A percentile compares a stretch with the other conserved stretches of the same genome.
Evolutionary conservation across 148 eudicot genomes (phyloP).

Genomic region (Diospyros lotus): DNA sequence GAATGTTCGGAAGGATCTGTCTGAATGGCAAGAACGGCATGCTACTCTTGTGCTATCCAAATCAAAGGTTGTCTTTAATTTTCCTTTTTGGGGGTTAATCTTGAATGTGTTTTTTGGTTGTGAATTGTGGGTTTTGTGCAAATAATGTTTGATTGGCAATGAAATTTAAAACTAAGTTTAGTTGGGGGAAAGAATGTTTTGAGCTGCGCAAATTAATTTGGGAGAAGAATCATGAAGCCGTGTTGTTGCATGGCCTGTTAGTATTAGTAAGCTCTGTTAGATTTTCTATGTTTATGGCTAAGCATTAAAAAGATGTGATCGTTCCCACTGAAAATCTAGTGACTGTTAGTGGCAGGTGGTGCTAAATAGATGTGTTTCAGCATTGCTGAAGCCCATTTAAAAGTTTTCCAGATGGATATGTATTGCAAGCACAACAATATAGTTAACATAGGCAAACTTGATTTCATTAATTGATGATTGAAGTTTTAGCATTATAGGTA

Average conservation of each 20-base stretch:
- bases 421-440: background rate
- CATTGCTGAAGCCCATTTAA: background rate
- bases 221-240: background rate
- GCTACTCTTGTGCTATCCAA: slow-evolving; percentile 69
- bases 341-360: background rate
- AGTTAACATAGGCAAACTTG: background rate
- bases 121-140: background rate
- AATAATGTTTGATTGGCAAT: background rate
- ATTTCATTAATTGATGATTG: background rate
- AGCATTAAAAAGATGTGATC: background rate
- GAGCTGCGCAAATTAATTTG: background rate
- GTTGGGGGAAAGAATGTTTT: background rate
- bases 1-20: slow-evolving; percentile 58
- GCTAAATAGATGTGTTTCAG: background rate
- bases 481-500: slow-evolving; percentile 3
- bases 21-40: slow-evolving; percentile 88
- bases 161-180: background rate
- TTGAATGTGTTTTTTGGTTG: slow-evolving; percentile 5
- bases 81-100: background rate
- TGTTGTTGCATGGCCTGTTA: background rate
- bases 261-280: background rate
- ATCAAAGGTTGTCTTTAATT: slow-evolving; percentile 51
- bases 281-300: background rate
- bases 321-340: background rate
- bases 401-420: background rate